Percentiles rank a stretch among this genome's conserved stretches.
Evolutionary conservation across 1,139 yeast species (phyloP).

Genomic region (Suhomyces bokatorum): DNA sequence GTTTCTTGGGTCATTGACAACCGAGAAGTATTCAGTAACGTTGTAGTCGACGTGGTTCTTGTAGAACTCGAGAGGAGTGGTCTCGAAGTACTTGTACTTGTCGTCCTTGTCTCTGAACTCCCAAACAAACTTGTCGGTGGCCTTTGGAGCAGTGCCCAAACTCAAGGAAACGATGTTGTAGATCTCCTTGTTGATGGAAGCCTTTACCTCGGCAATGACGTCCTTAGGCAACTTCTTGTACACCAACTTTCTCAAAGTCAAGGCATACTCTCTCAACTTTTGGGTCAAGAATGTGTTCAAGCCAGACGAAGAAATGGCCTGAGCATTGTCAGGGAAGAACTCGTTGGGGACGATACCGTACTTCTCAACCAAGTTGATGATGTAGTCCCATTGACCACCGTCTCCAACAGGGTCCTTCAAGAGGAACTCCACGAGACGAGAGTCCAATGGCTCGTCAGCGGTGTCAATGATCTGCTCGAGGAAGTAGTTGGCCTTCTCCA

Average conservation of each 20-base stretch:
- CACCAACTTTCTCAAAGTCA: slow-evolving; percentile 55
- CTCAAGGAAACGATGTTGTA: slow-evolving; percentile 65
- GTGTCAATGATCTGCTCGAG: slow-evolving; percentile 74
- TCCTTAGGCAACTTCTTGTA: slow-evolving; percentile 26
- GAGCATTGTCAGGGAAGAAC: slow-evolving; percentile 69
- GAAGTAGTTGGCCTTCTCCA: slow-evolving; percentile 75
- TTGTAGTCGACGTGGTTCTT: slow-evolving; percentile 54
- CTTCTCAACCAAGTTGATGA: slow-evolving; percentile 68
- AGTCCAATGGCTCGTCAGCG: slow-evolving; percentile 60
- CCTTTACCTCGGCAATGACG: slow-evolving; percentile 34
- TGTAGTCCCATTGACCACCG: slow-evolving; percentile 89
- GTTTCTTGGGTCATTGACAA: slow-evolving; percentile 81
- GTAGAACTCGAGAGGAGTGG: slow-evolving; percentile 68
- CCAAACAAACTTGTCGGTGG: slow-evolving; percentile 67
- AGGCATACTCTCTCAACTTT: slow-evolving; percentile 74
- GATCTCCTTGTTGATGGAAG: slow-evolving; percentile 56
- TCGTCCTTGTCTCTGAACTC: slow-evolving; percentile 74
- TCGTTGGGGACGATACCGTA: slow-evolving; percentile 78
- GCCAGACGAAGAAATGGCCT: slow-evolving; percentile 56
- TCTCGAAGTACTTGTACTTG: slow-evolving; percentile 49
- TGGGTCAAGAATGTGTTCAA: slow-evolving; percentile 65
- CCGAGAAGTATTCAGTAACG: slow-evolving; percentile 56
- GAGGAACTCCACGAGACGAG: slow-evolving; percentile 65
- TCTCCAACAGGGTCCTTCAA: slow-evolving; percentile 66
- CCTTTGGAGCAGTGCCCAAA: slow-evolving; percentile 77